Evolutionary conservation across 352 stramenopile genomes (phyloP), one percentile per base, ranked within the genome.

Genomic region (Globisporangium cystogenes): DNA sequence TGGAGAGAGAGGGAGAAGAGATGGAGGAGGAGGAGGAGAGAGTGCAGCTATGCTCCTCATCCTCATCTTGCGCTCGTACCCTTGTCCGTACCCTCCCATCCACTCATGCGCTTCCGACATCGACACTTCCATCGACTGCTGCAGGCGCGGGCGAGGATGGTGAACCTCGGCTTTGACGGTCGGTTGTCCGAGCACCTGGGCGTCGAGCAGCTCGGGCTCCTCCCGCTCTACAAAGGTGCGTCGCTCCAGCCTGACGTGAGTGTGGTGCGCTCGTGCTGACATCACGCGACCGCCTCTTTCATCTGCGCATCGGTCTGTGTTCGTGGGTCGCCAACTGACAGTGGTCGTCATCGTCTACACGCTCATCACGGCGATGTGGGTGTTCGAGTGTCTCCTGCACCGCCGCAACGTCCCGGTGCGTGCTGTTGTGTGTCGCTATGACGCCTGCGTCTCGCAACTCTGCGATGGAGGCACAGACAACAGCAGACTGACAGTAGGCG

Each of bases 131-230:
- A n/a, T n/a, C n/a, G n/a, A n/a, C n/a, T n/a, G n/a, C 7, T 14
- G 4, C 20, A 79, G 70, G 73, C 69, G 12, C 51, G 39, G 2
- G 71, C 62, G 15, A 70, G 46, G 7, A 81, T 89, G 75, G 64
- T 85, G 27, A 87, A 89, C 58, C 31, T 79, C 10, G 71, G 71
- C 8, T 79, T 68, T 44, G 73, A 87, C 51, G 62, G 66, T 4
- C 48, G 47, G 16, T 56, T 87, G 20, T 81, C 75, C 31, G 75
- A 90, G 54, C 74, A 87, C 64, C 58, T 90, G 8, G 72, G 67
- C 1, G 66, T 90, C 12, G 67, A 90, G 50, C 61, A 90, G 21
- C 62, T 87, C 10, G 78, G 78, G 0, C 51, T 85, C 3, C 44
- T 78, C 16, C 65, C 78, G n/a, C 43, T 87, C 4, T 90, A 85